Conservation (phyloP, 2,329 filamentous ascomycete genomes). For the Penicillium paneum region DNA sequence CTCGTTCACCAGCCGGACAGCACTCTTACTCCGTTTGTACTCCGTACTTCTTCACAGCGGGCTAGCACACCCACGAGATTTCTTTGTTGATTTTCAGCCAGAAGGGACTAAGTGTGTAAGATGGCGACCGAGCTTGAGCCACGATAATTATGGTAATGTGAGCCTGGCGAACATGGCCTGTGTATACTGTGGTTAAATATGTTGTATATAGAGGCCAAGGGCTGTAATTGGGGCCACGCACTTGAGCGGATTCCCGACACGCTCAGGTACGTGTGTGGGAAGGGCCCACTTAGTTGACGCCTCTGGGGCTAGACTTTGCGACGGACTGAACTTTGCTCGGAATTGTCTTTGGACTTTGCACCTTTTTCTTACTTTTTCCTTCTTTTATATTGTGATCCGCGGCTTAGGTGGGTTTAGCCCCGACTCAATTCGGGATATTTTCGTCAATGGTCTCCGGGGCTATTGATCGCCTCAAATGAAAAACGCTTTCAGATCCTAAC, state of each 20-base stretch:
- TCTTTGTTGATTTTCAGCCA: constrained; percentile 15
- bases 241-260: neutral
- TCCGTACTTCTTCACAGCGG: neutral
- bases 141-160: neutral
- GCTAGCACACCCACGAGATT: neutral
- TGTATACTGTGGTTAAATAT: too few relatives aligned
- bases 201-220: neutral
- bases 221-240: constrained; percentile 10
- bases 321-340: constrained; percentile 22
- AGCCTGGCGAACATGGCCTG: constrained; percentile 13
- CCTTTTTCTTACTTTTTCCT: neutral
- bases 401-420: neutral
- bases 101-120: constrained; percentile 6
- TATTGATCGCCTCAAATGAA: neutral
- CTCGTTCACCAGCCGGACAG: neutral
- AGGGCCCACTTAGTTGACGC: constrained; percentile 18
- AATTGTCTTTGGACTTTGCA: neutral
- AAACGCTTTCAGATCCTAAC: neutral
- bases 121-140: neutral
- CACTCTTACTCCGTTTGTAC: neutral
- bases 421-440: neutral
- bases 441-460: neutral
- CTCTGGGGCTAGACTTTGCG: constrained; percentile 25
- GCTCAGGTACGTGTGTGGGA: constrained; percentile 11
- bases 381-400: constrained; percentile 4